Evolutionary conservation across 768 basidiomycete genomes (phyloP).

Genomic region (Neoboletus magnificus): DNA sequence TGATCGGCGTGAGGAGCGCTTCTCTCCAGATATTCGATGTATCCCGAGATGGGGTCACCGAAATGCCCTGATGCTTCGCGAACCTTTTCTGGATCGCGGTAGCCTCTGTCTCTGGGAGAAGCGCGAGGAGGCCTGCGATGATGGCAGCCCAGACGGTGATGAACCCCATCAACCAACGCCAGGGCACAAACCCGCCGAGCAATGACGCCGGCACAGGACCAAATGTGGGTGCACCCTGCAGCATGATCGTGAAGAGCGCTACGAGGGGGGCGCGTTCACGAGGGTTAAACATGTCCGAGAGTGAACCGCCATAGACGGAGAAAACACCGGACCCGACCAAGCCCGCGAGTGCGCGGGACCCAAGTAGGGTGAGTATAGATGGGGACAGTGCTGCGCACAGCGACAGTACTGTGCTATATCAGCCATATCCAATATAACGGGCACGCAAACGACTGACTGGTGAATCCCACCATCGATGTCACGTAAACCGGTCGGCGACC

Average conservation of each 20-base stretch:
- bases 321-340: conserved; percentile 26
- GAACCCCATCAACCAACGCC: conserved; percentile 28
- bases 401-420: conserved; percentile 19
- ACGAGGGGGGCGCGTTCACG: conserved; percentile 28
- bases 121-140: conserved; percentile 9
- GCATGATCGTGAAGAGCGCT: conserved; percentile 29
- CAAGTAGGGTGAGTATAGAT: conserved; percentile 16
- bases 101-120: conserved; percentile 29
- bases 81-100: conserved; percentile 17
- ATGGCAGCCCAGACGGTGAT: conserved; percentile 24
- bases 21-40: conserved; percentile 18
- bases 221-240: conserved; percentile 30
- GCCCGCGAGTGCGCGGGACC: conserved; percentile 21
- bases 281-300: conserved; percentile 29
- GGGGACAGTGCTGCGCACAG: conserved; percentile 24
- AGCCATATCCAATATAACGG: background rate
- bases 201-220: conserved; percentile 27
- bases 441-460: conserved; percentile 11
- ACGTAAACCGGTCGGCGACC: conserved; percentile 26
- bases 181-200: conserved; percentile 18
- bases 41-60: background rate
- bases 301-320: conserved; percentile 29
- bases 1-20: conserved; percentile 24
- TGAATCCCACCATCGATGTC: conserved; percentile 20
- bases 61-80: conserved; percentile 7